Evolutionary conservation across 768 basidiomycete genomes (phyloP), one percentile per base, ranked within the genome.

Genomic region (Strobilomyces confusus): DNA sequence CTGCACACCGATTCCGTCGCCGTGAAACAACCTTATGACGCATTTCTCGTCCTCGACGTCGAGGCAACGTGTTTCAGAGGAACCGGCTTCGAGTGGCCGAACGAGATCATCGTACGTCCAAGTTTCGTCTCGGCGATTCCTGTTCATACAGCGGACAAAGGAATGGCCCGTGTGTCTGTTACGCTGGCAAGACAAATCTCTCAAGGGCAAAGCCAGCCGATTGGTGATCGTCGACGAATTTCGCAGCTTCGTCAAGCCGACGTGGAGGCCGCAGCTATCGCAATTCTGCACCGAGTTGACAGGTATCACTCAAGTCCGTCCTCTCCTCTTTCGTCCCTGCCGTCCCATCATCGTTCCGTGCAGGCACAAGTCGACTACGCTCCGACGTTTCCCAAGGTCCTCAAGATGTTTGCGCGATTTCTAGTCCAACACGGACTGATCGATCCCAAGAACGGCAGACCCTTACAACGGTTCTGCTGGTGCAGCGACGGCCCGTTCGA

Each of bases 131-230:
- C 46, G 32, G 34, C 34, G 4, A 22, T 52, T 32, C 54, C 45
- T 62, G 43, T 59, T 43, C 54, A 40, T 44, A 12, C 55, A 9
- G 29, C 36, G 11, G 44, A 20, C 41, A 20, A 68, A 95, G 94
- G 94, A 99, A 72, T 93, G 92, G 73, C 95, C 95, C 7, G 90
- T 98, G 12, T 87, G 89, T 61, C 76, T 99, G 4, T 76, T 98
- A 54, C 80, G 80, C 55, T 98, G 95, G 95, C 78, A 73, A 61
- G 82, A 89, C 63, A 81, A 75, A 59, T 73, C 76, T 32, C 52
- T 68, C 17, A 76, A 79, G 47, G 80, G 79, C 45, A 59, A 58
- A 38, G 81, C 83, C 11, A 78, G 75, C 53, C 73, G 75, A 40
- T 75, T 98, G 22, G 81, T 85, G 64, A 73, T 87, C 36, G 77